phyloP scores from a whole-genome alignment of 2,329 filamentous ascomycete genomes.

The Colletotrichum lupini region DNA sequence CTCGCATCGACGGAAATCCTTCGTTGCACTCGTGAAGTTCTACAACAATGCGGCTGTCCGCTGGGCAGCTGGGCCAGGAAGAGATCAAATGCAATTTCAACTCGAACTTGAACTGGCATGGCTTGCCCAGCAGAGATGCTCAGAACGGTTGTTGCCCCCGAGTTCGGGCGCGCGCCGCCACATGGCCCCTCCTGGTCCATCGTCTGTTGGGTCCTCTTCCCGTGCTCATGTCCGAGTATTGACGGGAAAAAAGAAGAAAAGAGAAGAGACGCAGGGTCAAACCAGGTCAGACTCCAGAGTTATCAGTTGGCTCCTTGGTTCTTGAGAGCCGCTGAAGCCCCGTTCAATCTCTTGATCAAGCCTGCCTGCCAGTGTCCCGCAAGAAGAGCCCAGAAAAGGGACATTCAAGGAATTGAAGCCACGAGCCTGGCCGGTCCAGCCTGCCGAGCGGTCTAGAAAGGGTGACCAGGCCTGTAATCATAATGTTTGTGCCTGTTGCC shows the following conservation, averaged over 20 bases:
- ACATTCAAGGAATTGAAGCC: background rate
- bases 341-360: background rate
- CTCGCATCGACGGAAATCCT: constrained; percentile 4
- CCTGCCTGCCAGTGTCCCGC: background rate
- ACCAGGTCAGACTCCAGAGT: background rate
- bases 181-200: background rate
- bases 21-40: background rate
- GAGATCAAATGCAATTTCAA: constrained; percentile 10
- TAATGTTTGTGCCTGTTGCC: constrained; percentile 6
- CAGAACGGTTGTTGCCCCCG: constrained; percentile 4
- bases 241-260: background rate
- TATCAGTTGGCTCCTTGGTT: background rate
- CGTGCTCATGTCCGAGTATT: constrained; percentile 2
- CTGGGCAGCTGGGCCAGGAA: constrained; percentile 4
- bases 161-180: constrained; percentile 1
- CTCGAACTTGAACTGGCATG: background rate
- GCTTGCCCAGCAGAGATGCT: constrained; percentile 3
- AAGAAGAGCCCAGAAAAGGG: background rate
- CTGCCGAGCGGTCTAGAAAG: background rate
- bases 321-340: background rate
- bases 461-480: background rate
- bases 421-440: background rate
- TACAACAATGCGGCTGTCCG: background rate
- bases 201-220: background rate
- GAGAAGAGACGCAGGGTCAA: background rate